These are phyloP conservation scores for Adiantum capillusveneris DNA, from an alignment of 75 land plant genomes.

Conservation along the genomic window DNA sequence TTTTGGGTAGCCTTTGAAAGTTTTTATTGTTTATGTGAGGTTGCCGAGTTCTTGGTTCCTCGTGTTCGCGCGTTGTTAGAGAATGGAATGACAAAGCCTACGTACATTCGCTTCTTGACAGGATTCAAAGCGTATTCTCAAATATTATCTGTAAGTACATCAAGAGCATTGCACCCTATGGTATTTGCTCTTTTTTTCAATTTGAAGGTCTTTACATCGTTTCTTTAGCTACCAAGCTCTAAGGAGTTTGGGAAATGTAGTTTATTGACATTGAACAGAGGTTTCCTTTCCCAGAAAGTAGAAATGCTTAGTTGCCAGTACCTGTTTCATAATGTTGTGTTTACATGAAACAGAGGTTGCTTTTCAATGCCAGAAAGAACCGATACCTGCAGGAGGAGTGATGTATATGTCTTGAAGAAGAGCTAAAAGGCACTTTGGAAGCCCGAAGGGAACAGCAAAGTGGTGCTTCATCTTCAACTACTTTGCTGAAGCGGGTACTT, in stretches of 20 bases:
- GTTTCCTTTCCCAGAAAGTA: neutral
- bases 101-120: conserved; percentile 90
- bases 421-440: no score
- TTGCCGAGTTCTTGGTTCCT: conserved; percentile 85
- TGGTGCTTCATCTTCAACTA: no score
- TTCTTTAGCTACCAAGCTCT: no score
- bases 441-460: no score
- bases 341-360: conserved; percentile 56
- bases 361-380: conserved; percentile 81
- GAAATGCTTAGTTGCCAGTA: neutral
- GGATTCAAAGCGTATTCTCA: conserved; percentile 94
- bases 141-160: conserved; percentile 77
- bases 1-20: no score
- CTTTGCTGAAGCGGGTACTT: no score
- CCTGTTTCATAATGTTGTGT: neutral
- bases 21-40: conserved; percentile 29
- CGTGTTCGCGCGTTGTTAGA: conserved; percentile 48
- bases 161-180: neutral
- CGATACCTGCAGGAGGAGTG: conserved; percentile 72
- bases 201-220: neutral
- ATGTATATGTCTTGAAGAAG: neutral
- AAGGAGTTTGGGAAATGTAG: no score
- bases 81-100: conserved; percentile 61
- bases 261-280: neutral
- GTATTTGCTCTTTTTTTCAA: neutral